Evolutionary conservation across 1,284 basidiomycete genomes (phyloP).

Genomic region (Coriolopsis trogii): DNA sequence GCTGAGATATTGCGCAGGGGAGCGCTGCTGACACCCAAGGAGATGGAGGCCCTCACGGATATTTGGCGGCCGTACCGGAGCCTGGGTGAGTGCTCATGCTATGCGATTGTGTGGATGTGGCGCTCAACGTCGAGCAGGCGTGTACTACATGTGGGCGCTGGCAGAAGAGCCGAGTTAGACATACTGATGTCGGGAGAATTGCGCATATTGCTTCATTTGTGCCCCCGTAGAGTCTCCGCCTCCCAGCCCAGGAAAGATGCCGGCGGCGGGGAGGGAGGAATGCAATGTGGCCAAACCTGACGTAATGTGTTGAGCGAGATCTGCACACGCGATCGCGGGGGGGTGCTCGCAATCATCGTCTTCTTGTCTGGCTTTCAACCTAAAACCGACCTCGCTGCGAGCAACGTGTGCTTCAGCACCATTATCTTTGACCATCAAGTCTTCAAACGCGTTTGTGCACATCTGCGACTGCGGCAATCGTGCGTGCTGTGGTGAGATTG

Average conservation of each 20-base stretch:
- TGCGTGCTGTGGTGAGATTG: conserved; percentile 8
- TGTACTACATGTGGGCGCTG: conserved; percentile 67
- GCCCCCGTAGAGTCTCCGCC: too few species aligned
- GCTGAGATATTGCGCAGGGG: conserved; percentile 49
- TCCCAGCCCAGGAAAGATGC: background rate
- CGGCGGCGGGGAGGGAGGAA: background rate
- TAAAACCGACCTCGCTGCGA: too few species aligned
- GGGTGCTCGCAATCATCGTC: conserved; percentile 5
- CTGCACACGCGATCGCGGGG: conserved; percentile 7
- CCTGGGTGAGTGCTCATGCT: conserved; percentile 51
- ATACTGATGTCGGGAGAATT: background rate
- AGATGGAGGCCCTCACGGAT: conserved; percentile 82
- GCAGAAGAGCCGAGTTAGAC: conserved; percentile 40
- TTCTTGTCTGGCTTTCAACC: conserved; percentile 15
- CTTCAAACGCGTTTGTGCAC: conserved; percentile 2
- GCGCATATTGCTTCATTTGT: too few species aligned
- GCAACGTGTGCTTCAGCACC: conserved; percentile 1
- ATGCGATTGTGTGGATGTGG: background rate
- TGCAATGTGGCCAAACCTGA: conserved; percentile 20
- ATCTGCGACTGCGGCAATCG: conserved; percentile 15
- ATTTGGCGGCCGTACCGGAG: conserved; percentile 82
- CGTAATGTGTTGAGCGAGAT: conserved; percentile 20
- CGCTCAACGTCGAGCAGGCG: conserved; percentile 37
- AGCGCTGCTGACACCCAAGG: conserved; percentile 74
- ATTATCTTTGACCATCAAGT: conserved; percentile 11